phyloP scores from a whole-genome alignment of 2,329 filamentous ascomycete species.

The Colletotrichum sp. region DNA sequence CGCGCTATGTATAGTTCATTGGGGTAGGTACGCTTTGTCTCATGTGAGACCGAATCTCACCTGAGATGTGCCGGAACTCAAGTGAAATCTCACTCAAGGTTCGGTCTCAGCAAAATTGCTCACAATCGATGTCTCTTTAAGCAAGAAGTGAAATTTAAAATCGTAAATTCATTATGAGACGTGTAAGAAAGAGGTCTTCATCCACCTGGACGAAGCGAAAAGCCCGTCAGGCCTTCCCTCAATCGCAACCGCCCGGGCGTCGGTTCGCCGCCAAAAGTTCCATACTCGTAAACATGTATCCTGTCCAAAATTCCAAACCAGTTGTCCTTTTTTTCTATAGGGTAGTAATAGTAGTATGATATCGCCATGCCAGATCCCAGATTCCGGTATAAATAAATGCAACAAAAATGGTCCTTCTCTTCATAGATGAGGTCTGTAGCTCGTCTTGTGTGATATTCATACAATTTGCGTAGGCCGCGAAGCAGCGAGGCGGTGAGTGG shows the following conservation, averaged over 20 bases:
- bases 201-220: neutral
- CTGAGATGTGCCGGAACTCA: neutral
- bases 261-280: neutral
- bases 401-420: neutral
- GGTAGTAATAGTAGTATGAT: constrained; percentile 2
- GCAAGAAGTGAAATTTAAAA: neutral
- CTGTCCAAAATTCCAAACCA: neutral
- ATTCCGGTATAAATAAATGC: neutral
- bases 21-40: neutral
- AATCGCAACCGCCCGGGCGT: neutral
- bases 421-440: neutral
- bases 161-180: neutral
- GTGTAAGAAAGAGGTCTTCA: neutral
- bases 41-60: neutral
- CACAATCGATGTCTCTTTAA: neutral
- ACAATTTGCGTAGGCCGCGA: neutral
- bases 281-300: neutral
- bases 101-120: neutral
- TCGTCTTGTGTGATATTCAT: constrained; percentile 6
- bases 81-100: neutral
- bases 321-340: constrained; percentile 17
- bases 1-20: too few relatives aligned
- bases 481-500: neutral
- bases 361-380: neutral
- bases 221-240: neutral